phyloP scores from a whole-genome alignment of 1,284 basidiomycete genomes.

The Apiotrichum brassicae region DNA sequence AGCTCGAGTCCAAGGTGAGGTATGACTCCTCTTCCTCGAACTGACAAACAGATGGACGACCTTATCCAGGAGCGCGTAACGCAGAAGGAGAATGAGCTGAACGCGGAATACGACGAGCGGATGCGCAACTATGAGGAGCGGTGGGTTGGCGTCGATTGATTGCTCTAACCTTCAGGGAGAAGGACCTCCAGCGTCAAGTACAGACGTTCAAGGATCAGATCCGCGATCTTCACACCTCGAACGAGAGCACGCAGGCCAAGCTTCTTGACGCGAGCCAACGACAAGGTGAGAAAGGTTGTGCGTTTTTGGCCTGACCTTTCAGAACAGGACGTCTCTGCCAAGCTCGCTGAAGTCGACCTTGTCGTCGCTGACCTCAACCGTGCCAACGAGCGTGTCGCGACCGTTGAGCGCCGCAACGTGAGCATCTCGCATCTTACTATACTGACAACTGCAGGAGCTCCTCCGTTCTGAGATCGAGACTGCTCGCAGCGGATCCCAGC shows the following conservation, averaged over 20 bases:
- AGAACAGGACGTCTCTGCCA: constrained; percentile 85
- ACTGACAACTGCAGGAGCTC: constrained; percentile 61
- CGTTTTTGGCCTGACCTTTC: constrained; percentile 13
- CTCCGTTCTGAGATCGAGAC: constrained; percentile 88
- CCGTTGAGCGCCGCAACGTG: constrained; percentile 87
- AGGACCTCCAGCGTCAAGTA: constrained; percentile 81
- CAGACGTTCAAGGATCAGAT: constrained; percentile 78
- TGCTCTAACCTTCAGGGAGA: constrained; percentile 57
- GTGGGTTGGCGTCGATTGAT: constrained; percentile 49
- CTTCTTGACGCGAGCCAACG: constrained; percentile 79
- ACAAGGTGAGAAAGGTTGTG: constrained; percentile 58
- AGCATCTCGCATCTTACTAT: neutral
- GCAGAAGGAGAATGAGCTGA: constrained; percentile 89
- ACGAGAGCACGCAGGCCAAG: constrained; percentile 86
- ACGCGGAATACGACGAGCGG: constrained; percentile 92
- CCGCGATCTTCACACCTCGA: constrained; percentile 77
- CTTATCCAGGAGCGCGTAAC: constrained; percentile 75
- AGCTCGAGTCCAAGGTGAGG: constrained; percentile 72
- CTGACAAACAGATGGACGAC: constrained; percentile 69
- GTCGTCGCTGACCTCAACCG: constrained; percentile 85
- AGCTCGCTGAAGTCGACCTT: constrained; percentile 85
- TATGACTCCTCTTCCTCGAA: neutral
- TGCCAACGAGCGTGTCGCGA: constrained; percentile 83
- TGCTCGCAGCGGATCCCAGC: constrained; percentile 70
- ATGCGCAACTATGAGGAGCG: constrained; percentile 90